Conservation (phyloP, 2,329 filamentous ascomycete species). For the Paecilomyces formosus region DNA sequence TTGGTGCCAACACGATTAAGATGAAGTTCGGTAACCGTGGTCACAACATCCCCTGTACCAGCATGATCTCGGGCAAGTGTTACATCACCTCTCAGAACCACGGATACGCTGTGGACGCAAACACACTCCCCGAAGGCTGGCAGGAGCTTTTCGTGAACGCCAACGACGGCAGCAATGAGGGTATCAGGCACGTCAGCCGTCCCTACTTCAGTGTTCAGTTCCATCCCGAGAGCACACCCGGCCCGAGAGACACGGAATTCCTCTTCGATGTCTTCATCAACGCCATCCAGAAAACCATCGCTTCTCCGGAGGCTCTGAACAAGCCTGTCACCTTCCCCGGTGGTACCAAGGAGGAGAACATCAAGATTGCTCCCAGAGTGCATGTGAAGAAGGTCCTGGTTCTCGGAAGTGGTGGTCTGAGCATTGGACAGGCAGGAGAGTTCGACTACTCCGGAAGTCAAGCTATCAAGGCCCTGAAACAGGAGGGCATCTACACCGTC, state of each 20-base stretch:
- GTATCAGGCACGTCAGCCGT: conserved; percentile 76
- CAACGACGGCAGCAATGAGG: conserved; percentile 97
- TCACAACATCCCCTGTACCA: conserved; percentile 97
- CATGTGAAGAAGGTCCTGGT: conserved; percentile 91
- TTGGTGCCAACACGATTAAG: conserved; percentile 79
- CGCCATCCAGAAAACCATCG: conserved; percentile 66
- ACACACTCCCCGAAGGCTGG: conserved; percentile 70
- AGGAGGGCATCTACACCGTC: conserved; percentile 96
- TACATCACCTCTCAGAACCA: conserved; percentile 99
- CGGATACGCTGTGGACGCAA: conserved; percentile 84
- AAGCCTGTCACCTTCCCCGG: conserved; percentile 81
- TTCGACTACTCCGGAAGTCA: conserved; percentile 99
- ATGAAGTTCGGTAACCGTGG: conserved; percentile 99
- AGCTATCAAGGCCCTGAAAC: conserved; percentile 95
- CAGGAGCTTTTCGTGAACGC: conserved; percentile 94
- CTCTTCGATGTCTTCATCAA: conserved; percentile 95
- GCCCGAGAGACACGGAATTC: conserved; percentile 90
- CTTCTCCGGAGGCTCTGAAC: conserved; percentile 58
- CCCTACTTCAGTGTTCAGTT: conserved; percentile 99
- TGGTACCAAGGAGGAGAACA: conserved; percentile 71
- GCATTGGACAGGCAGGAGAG: conserved; percentile 95
- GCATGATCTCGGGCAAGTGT: conserved; percentile 88
- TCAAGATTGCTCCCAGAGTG: conserved; percentile 67
- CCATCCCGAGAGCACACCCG: conserved; percentile 93
- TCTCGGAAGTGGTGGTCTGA: conserved; percentile 87